Conservation (phyloP, 2,329 filamentous ascomycete genomes). For the Epichloe brachyelytri region DNA sequence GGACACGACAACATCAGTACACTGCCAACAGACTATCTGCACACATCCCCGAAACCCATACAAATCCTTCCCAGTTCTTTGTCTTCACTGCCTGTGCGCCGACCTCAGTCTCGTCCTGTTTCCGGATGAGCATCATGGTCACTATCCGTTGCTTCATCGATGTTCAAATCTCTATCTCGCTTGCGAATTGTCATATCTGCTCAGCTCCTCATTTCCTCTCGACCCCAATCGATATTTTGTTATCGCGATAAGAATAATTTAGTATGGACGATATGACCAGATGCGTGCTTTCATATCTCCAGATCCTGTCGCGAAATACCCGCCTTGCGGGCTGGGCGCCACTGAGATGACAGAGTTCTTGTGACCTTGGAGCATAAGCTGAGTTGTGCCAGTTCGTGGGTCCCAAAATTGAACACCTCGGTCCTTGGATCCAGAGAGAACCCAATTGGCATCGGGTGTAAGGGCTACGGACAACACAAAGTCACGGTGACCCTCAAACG, state of each 20-base stretch:
- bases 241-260: conserved; percentile 5
- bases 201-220: neutral
- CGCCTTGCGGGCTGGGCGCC: conserved; percentile 77
- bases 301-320: conserved; percentile 88
- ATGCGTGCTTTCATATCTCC: conserved; percentile 97
- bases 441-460: conserved; percentile 89
- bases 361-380: conserved; percentile 97
- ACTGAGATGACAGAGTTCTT: conserved; percentile 99
- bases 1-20: neutral
- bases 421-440: conserved; percentile 94
- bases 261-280: conserved; percentile 64
- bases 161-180: conserved; percentile 4
- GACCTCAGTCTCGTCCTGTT: conserved; percentile 1
- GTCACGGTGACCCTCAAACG: conserved; percentile 95
- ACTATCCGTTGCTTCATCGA: conserved; percentile 2
- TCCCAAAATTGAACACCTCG: conserved; percentile 98
- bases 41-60: conserved; percentile 11
- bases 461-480: conserved; percentile 94
- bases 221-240: neutral
- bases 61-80: conserved; percentile 14
- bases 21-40: conserved; percentile 1
- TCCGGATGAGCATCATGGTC: conserved; percentile 2
- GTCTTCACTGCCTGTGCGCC: conserved; percentile 17
- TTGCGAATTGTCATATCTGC: neutral
- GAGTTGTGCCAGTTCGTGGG: conserved; percentile 78